These are phyloP conservation scores for Themeda triandra DNA, from an alignment of 176 grass and related monocot species.

Conservation along the genomic window DNA sequence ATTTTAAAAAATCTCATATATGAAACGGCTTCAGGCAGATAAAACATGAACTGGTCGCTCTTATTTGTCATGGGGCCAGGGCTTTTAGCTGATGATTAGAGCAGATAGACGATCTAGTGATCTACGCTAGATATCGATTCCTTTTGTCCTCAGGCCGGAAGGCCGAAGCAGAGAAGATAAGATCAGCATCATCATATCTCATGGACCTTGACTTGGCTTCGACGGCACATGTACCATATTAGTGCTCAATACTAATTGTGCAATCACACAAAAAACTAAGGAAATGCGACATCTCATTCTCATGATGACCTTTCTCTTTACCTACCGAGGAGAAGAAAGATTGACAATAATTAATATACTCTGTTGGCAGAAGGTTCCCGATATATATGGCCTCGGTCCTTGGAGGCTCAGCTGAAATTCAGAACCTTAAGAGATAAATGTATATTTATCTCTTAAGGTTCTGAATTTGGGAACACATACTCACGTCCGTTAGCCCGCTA, in stretches of 20 bases:
- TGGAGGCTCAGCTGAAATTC: neutral
- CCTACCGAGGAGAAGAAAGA: neutral
- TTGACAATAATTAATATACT: neutral
- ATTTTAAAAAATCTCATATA: too few relatives aligned
- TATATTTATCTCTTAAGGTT: neutral
- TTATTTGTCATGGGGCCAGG: neutral
- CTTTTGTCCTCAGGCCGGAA: neutral
- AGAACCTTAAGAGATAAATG: too few relatives aligned
- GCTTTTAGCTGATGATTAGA: neutral
- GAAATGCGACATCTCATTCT: constrained; percentile 6
- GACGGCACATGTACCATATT: neutral
- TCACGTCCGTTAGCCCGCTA: neutral
- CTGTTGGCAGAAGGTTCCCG: neutral
- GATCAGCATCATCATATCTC: neutral
- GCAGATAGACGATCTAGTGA: neutral
- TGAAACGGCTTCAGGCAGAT: neutral
- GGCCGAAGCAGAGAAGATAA: neutral
- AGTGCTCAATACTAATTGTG: neutral
- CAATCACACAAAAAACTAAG: neutral
- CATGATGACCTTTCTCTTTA: neutral
- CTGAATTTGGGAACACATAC: neutral
- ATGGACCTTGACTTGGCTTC: neutral
- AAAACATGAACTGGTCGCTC: neutral
- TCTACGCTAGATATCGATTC: neutral
- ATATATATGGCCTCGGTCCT: neutral